Percentiles rank a stretch among this genome's conserved stretches.
Conservation (phyloP, 768 basidiomycete species). For the Calocybe cyanea region DNA sequence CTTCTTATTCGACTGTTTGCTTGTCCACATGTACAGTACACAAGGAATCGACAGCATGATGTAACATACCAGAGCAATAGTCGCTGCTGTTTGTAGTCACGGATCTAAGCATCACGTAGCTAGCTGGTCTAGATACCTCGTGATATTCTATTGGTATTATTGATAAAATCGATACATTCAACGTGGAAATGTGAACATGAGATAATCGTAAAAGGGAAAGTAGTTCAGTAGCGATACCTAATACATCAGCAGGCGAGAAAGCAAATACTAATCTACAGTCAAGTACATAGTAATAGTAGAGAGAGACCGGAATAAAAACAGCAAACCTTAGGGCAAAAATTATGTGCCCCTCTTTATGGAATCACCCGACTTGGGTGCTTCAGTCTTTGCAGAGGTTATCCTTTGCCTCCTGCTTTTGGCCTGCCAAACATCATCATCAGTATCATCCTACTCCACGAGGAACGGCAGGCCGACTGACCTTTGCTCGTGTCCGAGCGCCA, state of each 20-base stretch:
- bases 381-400: constrained; percentile 8
- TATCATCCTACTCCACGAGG: neutral
- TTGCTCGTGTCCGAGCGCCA: constrained; percentile 22
- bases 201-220: too few species aligned
- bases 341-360: neutral
- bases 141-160: too few species aligned
- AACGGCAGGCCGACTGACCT: constrained; percentile 9
- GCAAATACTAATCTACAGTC: constrained; percentile 11
- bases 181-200: too few species aligned
- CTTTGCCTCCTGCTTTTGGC: constrained; percentile 16
- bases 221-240: neutral
- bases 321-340: neutral
- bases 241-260: constrained; percentile 9
- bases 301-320: constrained; percentile 1
- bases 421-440: constrained; percentile 4
- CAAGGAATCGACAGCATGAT: too few species aligned
- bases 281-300: constrained; percentile 3
- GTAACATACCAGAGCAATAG: too few species aligned
- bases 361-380: constrained; percentile 13
- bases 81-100: too few species aligned
- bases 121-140: too few species aligned
- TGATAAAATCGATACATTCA: too few species aligned
- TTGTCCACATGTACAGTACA: too few species aligned
- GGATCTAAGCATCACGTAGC: too few species aligned
- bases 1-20: too few species aligned